Base-by-base conservation (phyloP, 2,329 filamentous ascomycete species). In the Scedosporium aurantiacum region DNA sequence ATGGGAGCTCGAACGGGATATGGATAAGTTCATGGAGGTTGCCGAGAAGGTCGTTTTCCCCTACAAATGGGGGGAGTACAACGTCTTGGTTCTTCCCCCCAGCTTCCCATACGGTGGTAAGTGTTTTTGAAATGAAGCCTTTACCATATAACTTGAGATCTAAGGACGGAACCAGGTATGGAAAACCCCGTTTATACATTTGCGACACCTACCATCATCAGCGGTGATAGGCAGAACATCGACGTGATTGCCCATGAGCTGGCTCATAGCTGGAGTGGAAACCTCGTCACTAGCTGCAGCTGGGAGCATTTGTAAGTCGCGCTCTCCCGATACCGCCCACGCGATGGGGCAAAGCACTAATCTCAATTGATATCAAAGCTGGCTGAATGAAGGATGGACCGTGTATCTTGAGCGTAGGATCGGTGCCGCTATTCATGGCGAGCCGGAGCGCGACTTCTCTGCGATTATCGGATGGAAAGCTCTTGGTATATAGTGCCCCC, bases 401-500 rank as follows among this genome's bases (percentile, higher is more conserved):
- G 89, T 88, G 21, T 99, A 99, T 69, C 82, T 97, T 4, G 94
- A 99, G 75, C 88, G 94, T 60, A 84, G 94, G 57, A 90, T 95
- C 63, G 81, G 86, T 65, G 88, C 85, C 14, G 82, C 79, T 21
- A 79, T 96, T 54, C 91, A 97, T 67, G 91, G 91, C 56, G 88
- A 93, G 65, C 76, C 89, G 4, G 87, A 95, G 70, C 90, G 94
- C 64, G 89, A 97, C 75, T 97, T 99, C 73, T 95, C 90, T 7
- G 87, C 93, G 65, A 96, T 97, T 66, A 95, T 97, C 65, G 94
- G 94, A 63, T 97, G 93, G 93, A 94, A 96, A 71, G 83, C 87
- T 2, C 83, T 96, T 18, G 82, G 81, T 83, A 70, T 61, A 76
- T 66, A 6, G 3, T 6, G 40, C 18, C 2, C 5, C 2, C 5